These are phyloP conservation scores for Acacia pycnantha DNA, from an alignment of 331 rosid genomes.

Conservation along the genomic window DNA sequence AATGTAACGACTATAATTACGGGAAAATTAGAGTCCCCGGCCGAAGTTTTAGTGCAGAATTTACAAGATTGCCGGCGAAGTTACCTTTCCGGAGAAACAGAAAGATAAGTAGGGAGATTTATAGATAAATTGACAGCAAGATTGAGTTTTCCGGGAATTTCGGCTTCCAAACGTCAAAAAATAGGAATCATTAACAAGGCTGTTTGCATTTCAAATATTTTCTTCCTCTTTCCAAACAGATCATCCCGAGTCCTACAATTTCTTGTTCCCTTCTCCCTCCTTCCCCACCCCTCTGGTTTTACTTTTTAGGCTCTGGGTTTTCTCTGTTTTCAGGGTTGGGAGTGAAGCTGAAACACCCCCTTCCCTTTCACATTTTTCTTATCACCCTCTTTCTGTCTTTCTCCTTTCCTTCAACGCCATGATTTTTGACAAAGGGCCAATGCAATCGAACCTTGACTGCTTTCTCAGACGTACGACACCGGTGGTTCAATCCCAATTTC, in stretches of 20 bases:
- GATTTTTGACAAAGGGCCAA: constrained; percentile 66
- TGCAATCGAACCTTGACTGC: constrained; percentile 87
- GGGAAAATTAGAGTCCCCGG: constrained; percentile 10
- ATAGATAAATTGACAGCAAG: not conserved
- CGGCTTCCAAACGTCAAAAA: constrained; percentile 52
- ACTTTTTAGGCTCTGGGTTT: constrained; percentile 30
- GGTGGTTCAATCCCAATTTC: constrained; percentile 70
- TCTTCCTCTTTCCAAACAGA: constrained; percentile 25
- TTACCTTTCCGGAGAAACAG: constrained; percentile 5
- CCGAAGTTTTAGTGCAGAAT: constrained; percentile 32
- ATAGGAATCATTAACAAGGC: constrained; percentile 42
- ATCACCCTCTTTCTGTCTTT: constrained; percentile 4
- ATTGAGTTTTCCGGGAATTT: constrained; percentile 43
- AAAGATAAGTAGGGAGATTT: not conserved
- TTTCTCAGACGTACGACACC: constrained; percentile 85
- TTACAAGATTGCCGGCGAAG: constrained; percentile 49
- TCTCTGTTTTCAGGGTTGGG: constrained; percentile 66
- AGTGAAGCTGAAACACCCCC: constrained; percentile 45
- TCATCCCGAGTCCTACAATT: constrained; percentile 50
- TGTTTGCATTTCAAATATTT: constrained; percentile 38
- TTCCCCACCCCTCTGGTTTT: not conserved
- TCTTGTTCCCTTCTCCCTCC: constrained; percentile 30
- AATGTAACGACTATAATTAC: constrained; percentile 27
- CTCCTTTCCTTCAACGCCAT: constrained; percentile 29
- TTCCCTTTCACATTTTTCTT: constrained; percentile 21